A percentile compares a stretch with the other conserved stretches of the same genome.
Conservation (phyloP, 2,329 filamentous ascomycete species). For the Fusarium torulosum region DNA sequence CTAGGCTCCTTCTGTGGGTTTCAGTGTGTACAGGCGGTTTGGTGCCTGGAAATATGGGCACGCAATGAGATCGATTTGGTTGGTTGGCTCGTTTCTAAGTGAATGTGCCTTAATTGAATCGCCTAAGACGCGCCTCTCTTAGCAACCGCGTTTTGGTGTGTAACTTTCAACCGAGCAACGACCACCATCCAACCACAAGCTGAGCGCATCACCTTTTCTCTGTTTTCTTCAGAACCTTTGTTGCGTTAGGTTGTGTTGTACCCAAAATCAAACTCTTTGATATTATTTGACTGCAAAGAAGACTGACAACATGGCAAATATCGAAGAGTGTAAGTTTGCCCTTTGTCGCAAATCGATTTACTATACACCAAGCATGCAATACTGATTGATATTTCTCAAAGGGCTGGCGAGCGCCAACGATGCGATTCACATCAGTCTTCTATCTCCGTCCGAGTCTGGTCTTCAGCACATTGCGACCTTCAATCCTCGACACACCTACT, state of each 20-base stretch:
- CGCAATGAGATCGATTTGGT: neutral
- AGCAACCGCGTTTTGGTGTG: conserved; percentile 27
- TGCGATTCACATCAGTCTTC: conserved; percentile 71
- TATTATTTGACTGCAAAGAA: neutral
- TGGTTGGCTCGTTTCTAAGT: neutral
- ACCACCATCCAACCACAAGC: conserved; percentile 12
- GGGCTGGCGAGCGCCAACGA: conserved; percentile 73
- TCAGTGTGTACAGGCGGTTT: neutral
- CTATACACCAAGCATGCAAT: neutral
- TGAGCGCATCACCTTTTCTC: conserved; percentile 22
- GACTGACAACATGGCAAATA: conserved; percentile 48
- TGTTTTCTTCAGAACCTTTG: neutral
- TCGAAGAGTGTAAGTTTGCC: conserved; percentile 52
- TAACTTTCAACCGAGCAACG: conserved; percentile 24
- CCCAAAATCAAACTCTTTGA: neutral
- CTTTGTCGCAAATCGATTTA: conserved; percentile 3
- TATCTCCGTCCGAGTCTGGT: conserved; percentile 62
- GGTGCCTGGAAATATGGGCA: conserved; percentile 39
- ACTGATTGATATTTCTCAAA: conserved; percentile 51
- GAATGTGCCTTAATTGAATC: conserved; percentile 40
- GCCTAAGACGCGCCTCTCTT: conserved; percentile 25
- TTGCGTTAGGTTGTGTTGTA: conserved; percentile 7
- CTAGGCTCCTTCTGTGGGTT: neutral
- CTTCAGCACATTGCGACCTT: conserved; percentile 75
- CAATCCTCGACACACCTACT: conserved; percentile 88